These are phyloP conservation scores for Echeveria elegans DNA, from an alignment of 164 flowering plant species.

Conservation along the genomic window DNA sequence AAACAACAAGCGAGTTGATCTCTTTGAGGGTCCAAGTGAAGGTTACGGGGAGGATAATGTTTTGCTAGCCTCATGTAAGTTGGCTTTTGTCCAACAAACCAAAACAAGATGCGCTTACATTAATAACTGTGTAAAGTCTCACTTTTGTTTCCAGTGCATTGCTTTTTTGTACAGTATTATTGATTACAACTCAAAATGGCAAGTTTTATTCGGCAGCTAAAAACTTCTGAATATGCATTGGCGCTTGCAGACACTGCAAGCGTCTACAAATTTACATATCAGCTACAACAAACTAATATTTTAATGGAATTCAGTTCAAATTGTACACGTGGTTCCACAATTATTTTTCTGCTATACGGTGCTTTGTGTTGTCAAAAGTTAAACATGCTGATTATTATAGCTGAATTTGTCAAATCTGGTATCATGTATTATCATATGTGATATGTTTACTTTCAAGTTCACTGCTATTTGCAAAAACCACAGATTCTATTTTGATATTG, in stretches of 20 bases:
- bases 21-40: constrained; percentile 62
- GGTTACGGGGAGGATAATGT: constrained; percentile 56
- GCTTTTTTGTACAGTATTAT: too few species aligned
- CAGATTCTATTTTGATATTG: neutral
- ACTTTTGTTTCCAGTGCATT: too few species aligned
- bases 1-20: constrained; percentile 71
- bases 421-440: neutral
- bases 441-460: neutral
- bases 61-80: constrained; percentile 67
- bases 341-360: neutral
- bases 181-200: neutral
- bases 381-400: neutral
- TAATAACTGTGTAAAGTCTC: too few species aligned
- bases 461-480: neutral
- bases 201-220: neutral
- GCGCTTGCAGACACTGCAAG: too few species aligned
- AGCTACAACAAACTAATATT: neutral
- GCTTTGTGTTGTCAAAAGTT: neutral
- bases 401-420: neutral
- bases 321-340: neutral
- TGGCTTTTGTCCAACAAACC: neutral
- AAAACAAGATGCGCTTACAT: too few species aligned
- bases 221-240: too few species aligned
- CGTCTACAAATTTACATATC: neutral
- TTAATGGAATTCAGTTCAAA: neutral